These are phyloP conservation scores for Naganishia sp. DNA, from an alignment of 1,284 basidiomycete genomes.

Conservation along the genomic window DNA sequence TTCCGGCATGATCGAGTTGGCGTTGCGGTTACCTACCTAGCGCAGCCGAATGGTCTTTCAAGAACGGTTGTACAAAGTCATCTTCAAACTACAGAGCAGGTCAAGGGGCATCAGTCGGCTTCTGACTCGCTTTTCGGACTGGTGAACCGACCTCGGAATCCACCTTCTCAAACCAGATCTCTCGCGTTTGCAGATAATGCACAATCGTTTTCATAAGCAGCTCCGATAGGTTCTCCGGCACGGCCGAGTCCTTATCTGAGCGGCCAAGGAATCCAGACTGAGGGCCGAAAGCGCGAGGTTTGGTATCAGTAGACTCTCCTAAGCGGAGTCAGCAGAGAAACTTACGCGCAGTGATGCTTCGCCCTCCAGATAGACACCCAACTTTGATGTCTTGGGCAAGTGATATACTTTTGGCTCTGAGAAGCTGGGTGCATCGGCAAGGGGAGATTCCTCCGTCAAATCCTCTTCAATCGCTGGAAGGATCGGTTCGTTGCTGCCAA, in stretches of 20 bases:
- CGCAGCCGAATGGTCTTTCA: slow-evolving; percentile 15
- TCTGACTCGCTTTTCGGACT: background rate
- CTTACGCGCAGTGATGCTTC: background rate
- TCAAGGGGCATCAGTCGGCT: no score
- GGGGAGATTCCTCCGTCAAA: background rate
- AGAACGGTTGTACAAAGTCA: slow-evolving; percentile 10
- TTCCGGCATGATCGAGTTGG: background rate
- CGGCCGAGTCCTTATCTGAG: background rate
- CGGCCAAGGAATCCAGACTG: slow-evolving; percentile 24
- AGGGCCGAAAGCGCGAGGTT: no score
- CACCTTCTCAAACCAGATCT: slow-evolving; percentile 46
- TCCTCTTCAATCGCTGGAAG: slow-evolving; percentile 4
- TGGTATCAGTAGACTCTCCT: no score
- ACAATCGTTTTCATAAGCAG: slow-evolving; percentile 46
- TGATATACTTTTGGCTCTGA: slow-evolving; percentile 21
- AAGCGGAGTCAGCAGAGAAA: background rate
- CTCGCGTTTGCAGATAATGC: slow-evolving; percentile 42
- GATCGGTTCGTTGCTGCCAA: background rate
- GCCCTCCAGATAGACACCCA: no score
- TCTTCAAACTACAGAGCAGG: slow-evolving; percentile 1
- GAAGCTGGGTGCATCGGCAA: background rate
- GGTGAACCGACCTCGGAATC: slow-evolving; percentile 27
- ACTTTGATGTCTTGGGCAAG: slow-evolving; percentile 7
- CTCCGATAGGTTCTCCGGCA: slow-evolving; percentile 40
- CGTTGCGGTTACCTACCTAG: background rate